These are phyloP conservation scores for Syzygium jambos DNA, from an alignment of 345 rosid genomes.

Conservation along the genomic window DNA sequence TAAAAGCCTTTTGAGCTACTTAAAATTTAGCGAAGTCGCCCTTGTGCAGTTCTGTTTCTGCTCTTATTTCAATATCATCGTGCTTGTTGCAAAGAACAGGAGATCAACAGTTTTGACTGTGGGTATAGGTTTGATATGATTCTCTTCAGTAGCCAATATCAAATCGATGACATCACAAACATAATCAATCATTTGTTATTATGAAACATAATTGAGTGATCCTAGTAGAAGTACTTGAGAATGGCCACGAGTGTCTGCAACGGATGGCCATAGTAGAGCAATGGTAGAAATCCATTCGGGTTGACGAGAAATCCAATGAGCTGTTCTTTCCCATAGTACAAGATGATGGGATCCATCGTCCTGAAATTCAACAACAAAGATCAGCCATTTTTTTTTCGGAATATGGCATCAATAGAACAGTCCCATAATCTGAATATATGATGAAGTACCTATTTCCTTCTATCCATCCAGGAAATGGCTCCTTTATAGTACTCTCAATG, in stretches of 20 bases:
- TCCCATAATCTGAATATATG: not conserved
- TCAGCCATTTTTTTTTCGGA: not conserved
- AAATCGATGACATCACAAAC: not conserved
- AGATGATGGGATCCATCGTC: slow-evolving; percentile 96
- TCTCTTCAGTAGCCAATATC: not conserved
- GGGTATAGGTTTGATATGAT: not conserved
- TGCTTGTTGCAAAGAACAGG: not conserved
- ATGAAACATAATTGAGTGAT: not conserved
- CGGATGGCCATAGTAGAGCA: not conserved
- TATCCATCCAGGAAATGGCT: slow-evolving; percentile 99
- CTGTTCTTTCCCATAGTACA: slow-evolving; percentile 91
- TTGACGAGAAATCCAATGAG: slow-evolving; percentile 81
- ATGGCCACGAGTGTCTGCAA: not conserved
- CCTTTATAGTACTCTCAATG: slow-evolving; percentile 81
- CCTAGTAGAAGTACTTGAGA: no score
- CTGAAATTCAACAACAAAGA: slow-evolving; percentile 16
- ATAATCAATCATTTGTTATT: not conserved
- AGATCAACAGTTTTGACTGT: not conserved
- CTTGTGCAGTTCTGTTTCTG: not conserved
- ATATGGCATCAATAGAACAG: not conserved
- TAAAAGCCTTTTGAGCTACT: not conserved
- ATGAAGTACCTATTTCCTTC: slow-evolving; percentile 75
- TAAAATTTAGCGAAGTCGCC: not conserved
- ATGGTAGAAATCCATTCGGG: slow-evolving; percentile 28
- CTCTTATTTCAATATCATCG: not conserved